Conservation (phyloP, 768 basidiomycete species). For the Mycena indigotica region DNA sequence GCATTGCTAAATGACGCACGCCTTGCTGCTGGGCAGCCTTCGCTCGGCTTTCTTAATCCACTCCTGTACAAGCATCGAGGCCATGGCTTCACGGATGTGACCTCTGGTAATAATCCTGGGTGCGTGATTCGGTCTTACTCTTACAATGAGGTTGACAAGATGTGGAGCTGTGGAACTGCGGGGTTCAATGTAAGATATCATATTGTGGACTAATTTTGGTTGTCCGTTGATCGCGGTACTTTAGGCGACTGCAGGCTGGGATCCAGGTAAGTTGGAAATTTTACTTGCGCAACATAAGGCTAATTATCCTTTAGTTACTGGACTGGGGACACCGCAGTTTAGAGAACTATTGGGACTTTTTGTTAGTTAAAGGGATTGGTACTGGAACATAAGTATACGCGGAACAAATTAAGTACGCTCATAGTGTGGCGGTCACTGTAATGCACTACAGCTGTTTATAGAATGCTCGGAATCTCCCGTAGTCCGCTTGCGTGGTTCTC, state of each 20-base stretch:
- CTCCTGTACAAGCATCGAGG: conserved; percentile 50
- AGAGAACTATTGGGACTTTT: conserved; percentile 44
- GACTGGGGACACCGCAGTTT: conserved; percentile 58
- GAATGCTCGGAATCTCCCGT: no score
- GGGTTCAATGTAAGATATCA: conserved; percentile 61
- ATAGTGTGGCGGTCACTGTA: no score
- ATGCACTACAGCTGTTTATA: no score
- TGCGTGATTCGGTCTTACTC: conserved; percentile 33
- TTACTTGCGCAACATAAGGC: background rate
- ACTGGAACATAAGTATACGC: no score
- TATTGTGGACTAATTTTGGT: background rate
- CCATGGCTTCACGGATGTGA: conserved; percentile 58
- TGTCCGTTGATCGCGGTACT: conserved; percentile 4
- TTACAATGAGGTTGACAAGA: no score
- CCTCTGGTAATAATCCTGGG: conserved; percentile 54
- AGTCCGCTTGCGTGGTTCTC: no score
- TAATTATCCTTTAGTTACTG: conserved; percentile 44
- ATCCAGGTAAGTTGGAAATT: conserved; percentile 47
- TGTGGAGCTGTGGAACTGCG: conserved; percentile 54
- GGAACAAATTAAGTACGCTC: no score
- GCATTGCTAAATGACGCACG: conserved; percentile 69
- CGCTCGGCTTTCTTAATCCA: conserved; percentile 73
- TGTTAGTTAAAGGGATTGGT: no score
- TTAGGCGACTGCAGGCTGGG: conserved; percentile 59
- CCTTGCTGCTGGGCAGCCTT: conserved; percentile 38